phyloP scores from a whole-genome alignment of 306 rosid species.

The Crotalaria pallida region DNA sequence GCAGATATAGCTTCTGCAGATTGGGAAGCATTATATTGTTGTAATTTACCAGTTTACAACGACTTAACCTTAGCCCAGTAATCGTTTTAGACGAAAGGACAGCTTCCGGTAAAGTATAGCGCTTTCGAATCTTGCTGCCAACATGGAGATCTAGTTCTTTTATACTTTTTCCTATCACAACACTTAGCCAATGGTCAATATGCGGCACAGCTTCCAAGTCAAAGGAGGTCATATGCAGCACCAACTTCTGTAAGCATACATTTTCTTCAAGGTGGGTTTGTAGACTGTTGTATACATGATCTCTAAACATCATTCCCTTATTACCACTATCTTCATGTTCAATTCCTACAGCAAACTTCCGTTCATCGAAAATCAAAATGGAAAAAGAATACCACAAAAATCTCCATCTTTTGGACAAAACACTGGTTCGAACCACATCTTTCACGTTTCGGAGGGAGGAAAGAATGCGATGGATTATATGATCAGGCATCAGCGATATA shows the following conservation, averaged over 20 bases:
- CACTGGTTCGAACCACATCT: constrained; percentile 43
- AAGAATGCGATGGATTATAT: constrained; percentile 43
- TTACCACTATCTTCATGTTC: neutral
- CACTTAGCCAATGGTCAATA: constrained; percentile 20
- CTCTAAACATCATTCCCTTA: constrained; percentile 9
- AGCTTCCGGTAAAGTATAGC: constrained; percentile 17
- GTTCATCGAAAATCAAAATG: constrained; percentile 38
- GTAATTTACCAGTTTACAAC: constrained; percentile 22
- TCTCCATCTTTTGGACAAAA: constrained; percentile 57
- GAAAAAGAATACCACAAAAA: constrained; percentile 41
- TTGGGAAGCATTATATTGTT: constrained; percentile 19
- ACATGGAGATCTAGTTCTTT: constrained; percentile 40
- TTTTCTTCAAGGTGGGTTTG: neutral
- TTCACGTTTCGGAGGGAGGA: constrained; percentile 30
- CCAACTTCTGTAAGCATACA: constrained; percentile 13
- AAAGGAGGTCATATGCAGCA: constrained; percentile 22
- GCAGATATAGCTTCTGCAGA: constrained; percentile 34
- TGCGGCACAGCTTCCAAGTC: neutral
- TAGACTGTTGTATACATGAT: constrained; percentile 16
- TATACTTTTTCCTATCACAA: neutral
- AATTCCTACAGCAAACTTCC: constrained; percentile 8
- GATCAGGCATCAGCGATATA: constrained; percentile 42
- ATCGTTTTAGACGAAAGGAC: constrained; percentile 15
- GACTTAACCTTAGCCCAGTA: constrained; percentile 27
- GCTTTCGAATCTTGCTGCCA: neutral